Evolutionary conservation across 2,329 filamentous ascomycete genomes (phyloP), one percentile per base, ranked within the genome.

Genomic region (Thelonectria rubi): DNA sequence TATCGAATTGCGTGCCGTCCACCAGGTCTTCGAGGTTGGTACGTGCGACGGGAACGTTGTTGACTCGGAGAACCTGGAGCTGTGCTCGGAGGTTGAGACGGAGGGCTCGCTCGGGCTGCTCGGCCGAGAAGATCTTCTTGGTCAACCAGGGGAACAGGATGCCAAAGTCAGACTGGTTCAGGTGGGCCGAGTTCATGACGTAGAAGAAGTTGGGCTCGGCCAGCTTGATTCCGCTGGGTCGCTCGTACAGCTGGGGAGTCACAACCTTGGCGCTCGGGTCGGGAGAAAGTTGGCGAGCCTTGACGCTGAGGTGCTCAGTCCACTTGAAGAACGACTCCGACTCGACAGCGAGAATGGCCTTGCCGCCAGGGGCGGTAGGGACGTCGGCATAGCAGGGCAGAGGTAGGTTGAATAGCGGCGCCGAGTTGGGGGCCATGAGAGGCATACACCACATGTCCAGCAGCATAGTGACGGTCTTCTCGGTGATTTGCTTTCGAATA

Each of bases 371-470:
- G 0, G 82, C 82, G 15, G 81, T 78, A 2, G 80, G 71, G 1
- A 78, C 77, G 51, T 82, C 77, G 20, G 81, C 81, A 71, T 93
- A 93, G 17, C 82, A 84, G 0, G 92, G 93, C 24, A 96, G 79
- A 0, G 92, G 90, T n/a, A 89, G 83, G n/a, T 88, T 81, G 77
- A 86, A 88, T 0, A 96, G 84, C 65, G 88, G 85, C 10, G 81
- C 77, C 2, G 89, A 90, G 40, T 83, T 78, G 5, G 86, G 84
- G 2, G 86, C 86, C 42, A 89, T 80, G 26, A 94, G 80, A 0
- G 92, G 91, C 65, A 94, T 84, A 63, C 88, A 89, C 92, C 92
- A 96, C 78, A 93, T 88, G 70, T 97, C 93, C 10, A 96, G 84
- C 1, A 96, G 80, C 60, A 92, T 83, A 1, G 88, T 79, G 0